Evolutionary conservation across 2,329 filamentous ascomycete species (phyloP).

Genomic region (Cytospora piceae): DNA sequence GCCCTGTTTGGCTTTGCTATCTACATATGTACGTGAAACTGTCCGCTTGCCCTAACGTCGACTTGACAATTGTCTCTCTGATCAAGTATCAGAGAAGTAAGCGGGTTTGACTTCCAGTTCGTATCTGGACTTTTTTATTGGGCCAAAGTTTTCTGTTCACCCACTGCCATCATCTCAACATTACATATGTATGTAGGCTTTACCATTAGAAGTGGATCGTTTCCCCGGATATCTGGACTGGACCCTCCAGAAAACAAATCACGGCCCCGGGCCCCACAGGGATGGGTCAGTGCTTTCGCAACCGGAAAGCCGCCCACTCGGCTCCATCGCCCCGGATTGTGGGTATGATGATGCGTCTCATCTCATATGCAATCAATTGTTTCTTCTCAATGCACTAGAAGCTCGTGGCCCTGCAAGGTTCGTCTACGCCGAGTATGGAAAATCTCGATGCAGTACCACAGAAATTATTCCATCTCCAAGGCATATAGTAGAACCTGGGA

Average conservation of each 20-base stretch:
- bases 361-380: background rate
- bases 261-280: background rate
- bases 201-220: slow-evolving; percentile 1
- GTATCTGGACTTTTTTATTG: background rate
- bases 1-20: too few species aligned
- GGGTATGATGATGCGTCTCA: background rate
- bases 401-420: slow-evolving; percentile 2
- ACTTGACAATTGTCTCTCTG: too few species aligned
- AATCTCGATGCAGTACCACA: background rate
- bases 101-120: too few species aligned
- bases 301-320: slow-evolving; percentile 4
- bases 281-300: background rate
- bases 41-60: too few species aligned
- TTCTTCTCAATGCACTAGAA: background rate
- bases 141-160: too few species aligned
- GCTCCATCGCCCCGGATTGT: slow-evolving; percentile 2
- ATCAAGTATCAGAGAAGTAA: too few species aligned
- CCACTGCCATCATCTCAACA: background rate
- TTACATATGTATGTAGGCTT: background rate
- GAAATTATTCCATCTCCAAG: too few species aligned
- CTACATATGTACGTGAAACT: too few species aligned
- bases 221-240: background rate
- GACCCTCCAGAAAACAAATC: background rate
- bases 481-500: background rate
- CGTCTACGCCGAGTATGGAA: background rate